Evolutionary conservation across 1,139 yeast species (phyloP), one percentile per base, ranked within the genome.

Genomic region (Kodamaea sp.): DNA sequence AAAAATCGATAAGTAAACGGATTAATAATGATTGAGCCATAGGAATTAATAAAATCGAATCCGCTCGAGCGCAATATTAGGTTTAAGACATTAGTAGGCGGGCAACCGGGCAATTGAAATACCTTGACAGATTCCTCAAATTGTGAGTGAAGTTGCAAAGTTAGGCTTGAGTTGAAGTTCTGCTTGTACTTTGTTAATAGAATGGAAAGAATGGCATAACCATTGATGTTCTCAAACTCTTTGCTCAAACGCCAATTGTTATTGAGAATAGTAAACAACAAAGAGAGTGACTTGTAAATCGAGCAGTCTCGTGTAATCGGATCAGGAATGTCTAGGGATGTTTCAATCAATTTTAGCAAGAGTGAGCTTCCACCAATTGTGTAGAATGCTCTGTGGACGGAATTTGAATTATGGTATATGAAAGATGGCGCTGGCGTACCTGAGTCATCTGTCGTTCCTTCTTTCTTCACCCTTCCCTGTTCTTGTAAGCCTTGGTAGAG

Each of bases 191-290:
- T 58, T 2, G 53, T 51, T 12, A 65, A 41, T 11, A 70, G 42
- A 11, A 70, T 52, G 14, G 57, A 53, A 11, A 70, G 44, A 7
- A 68, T 53, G 7, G 67, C 70, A 39, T 65, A 69, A 1, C 76
- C 76, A 44, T 63, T 63, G n/a, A 55, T 48, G 33, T 61, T 63
- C 35, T 70, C 76, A 41, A 70, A 70, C 37, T 70, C 76, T 37
- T 64, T 63, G 32, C 53, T 46, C 25, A 69, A 46, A 28, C 73
- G 46, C 72, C 74, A 67, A 39, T 64, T 56, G 31, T 59, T 58
- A 12, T 55, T 48, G n/a, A 68, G 37, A 5, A 61, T 40, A 1
- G 48, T 43, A 14, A 70, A 53, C 12, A 69, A 40, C 2, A 66
- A 34, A 4, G 50, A 39, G 16, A 69, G 38, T 2, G 58, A 32